Base-by-base conservation (phyloP, 179 eudicot genomes). In the Camellia oleifera region DNA sequence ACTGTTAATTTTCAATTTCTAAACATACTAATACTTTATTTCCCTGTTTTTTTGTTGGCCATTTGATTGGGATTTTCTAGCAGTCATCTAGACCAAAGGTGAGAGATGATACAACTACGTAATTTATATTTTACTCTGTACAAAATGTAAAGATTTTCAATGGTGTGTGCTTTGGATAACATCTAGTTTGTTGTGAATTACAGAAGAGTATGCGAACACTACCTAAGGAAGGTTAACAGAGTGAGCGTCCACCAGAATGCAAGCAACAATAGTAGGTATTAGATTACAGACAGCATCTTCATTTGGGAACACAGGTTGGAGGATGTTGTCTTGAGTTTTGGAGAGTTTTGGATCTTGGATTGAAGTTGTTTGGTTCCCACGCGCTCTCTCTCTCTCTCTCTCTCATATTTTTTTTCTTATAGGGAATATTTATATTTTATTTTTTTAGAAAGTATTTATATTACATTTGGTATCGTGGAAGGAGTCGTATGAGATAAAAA, bases 231-330 rank as follows among this genome's bases (percentile, higher is more conserved):
- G 87, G 87, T 17, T 84, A 81, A 74, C 83, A 80, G 53, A 82
- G 89, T 20, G 91, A 91, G 83, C 88, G 89, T 77, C 93, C 89
- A n/a, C 89, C 92, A 2, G 93, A 88, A 79, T 91, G 95, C 88
- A 83, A 86, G 84, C 86, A 86, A 77, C 88, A 86, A 64, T 86
- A 82, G 65, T 14, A 45, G 4, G 61, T 70, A 48, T 70, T 20
- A 71, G 53, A 54, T 18, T 71, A 42, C 42, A 46, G 57, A 71
- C 15, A n/a, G 23, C 58, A 71, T n/a, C 58, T 32, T 32, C 40
- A n/a, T 23, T 18, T 50, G 75, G 75, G 15, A 71, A 1, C 2
- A 32, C 57, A 50, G 42, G 58, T 3, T 71, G 60, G 58, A 15
- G 75, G 32, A 52, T 71, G 57, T 23, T 71, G 75, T 69, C n/a